phyloP scores from a whole-genome alignment of 2,329 filamentous ascomycete species.

The Basipetospora chlamydospora region DNA sequence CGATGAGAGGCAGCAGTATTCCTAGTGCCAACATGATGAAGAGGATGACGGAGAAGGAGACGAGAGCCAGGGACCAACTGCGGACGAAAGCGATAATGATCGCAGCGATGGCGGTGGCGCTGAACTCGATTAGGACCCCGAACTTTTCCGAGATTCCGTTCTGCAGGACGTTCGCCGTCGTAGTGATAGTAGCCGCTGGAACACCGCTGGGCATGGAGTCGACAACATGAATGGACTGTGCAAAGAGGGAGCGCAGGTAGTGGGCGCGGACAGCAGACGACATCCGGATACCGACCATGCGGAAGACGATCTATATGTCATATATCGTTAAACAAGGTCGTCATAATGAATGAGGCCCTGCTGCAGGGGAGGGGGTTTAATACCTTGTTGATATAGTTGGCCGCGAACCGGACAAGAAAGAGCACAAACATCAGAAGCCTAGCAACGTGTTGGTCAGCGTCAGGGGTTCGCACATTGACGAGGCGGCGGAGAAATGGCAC shows the following conservation, averaged over 20 bases:
- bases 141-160: slow-evolving; percentile 51
- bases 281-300: slow-evolving; percentile 46
- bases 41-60: slow-evolving; percentile 39
- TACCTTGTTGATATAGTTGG: slow-evolving; percentile 48
- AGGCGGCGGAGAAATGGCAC: not conserved
- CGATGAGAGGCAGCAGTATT: slow-evolving; percentile 37
- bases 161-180: slow-evolving; percentile 49
- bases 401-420: slow-evolving; percentile 49
- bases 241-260: slow-evolving; percentile 49
- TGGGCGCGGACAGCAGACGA: slow-evolving; percentile 47
- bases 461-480: not conserved
- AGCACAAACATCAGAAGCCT: slow-evolving; percentile 56
- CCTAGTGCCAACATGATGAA: slow-evolving; percentile 37
- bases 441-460: slow-evolving; percentile 3
- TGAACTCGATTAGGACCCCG: slow-evolving; percentile 41
- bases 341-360: too few species aligned
- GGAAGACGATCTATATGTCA: slow-evolving; percentile 42
- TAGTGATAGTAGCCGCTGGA: slow-evolving; percentile 48
- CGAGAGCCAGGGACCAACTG: slow-evolving; percentile 45
- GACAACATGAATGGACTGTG: slow-evolving; percentile 52
- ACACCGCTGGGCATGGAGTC: slow-evolving; percentile 49
- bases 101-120: slow-evolving; percentile 34
- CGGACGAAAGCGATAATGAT: slow-evolving; percentile 40
- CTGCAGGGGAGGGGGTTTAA: too few species aligned
- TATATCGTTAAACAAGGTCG: too few species aligned